Evolutionary conservation across 2,329 filamentous ascomycete species (phyloP), one percentile per base, ranked within the genome.

Genomic region (Immersiporthe knoxdaviesiana): DNA sequence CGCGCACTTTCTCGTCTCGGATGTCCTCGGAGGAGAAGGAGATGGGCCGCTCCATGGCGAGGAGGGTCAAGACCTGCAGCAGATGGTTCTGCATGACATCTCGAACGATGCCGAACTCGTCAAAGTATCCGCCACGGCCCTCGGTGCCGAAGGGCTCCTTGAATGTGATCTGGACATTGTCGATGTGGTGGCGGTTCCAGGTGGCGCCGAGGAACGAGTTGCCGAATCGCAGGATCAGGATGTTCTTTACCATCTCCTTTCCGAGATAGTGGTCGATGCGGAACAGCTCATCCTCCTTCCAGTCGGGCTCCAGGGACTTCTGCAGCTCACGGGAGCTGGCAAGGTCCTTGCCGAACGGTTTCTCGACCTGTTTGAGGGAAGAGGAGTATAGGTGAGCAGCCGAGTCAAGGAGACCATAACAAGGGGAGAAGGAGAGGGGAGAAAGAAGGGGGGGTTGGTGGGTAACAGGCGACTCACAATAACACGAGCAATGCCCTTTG

Each of bases 211-310:
- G 92, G 87, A 99, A 99, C 75, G 97, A 94, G 85, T 99, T 99
- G 76, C 96, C 97, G 79, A 99, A 99, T 79, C 97, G 90, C 74
- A 99, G 88, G 75, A 99, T 97, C 74, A 99, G 87, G 75, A 99
- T 97, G 84, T 99, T 99, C 90, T 99, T 99, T 77, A 99, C 96
- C 96, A 99, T 99, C 84, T 99, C 96, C 87, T 99, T 99, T 77
- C 97, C 97, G 62, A 99, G 89, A 82, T 99, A 99, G 84, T 99
- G 96, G 81, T 99, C 96, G 77, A 99, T 99, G 78, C 96, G 94
- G 90, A 97, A 99, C 74, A 99, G 91, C 84, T 99, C 96, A 66
- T 98, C 95, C 83, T 99, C 97, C 78, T 92, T 96, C 97, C 96
- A 99, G 84, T 99, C 94, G 58, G 96, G 96, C 79, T 95, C 93